Evolutionary conservation across 805 yeast genomes (phyloP).

Genomic region (Kazachstania martiniae): DNA sequence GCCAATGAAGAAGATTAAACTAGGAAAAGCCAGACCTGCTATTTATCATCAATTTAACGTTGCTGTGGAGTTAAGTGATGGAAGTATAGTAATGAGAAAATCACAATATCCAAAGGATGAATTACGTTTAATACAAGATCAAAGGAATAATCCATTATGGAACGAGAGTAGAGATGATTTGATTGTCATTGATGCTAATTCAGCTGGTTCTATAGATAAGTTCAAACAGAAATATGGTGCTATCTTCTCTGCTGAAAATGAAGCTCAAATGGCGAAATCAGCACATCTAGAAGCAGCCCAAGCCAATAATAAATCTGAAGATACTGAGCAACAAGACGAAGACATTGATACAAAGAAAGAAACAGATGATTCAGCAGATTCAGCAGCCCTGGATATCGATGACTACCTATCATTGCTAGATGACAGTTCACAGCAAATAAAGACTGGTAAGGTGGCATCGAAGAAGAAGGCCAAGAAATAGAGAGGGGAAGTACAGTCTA

Average conservation of each 20-base stretch:
- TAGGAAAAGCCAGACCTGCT: conserved; percentile 90
- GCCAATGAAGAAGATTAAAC: conserved; percentile 54
- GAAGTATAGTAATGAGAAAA: conserved; percentile 74
- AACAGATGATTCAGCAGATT: conserved; percentile 3
- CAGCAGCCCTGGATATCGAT: conserved; percentile 19
- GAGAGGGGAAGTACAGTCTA: too few relatives aligned
- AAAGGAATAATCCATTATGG: conserved; percentile 80
- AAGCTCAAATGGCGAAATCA: conserved; percentile 2
- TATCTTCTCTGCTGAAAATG: conserved; percentile 33
- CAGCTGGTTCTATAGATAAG: conserved; percentile 69
- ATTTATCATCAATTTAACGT: conserved; percentile 86
- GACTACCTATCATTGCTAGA: conserved; percentile 25
- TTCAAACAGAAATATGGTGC: conserved; percentile 56
- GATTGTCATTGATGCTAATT: conserved; percentile 64
- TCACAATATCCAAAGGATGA: conserved; percentile 86
- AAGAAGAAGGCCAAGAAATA: conserved; percentile 13
- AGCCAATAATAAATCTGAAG: conserved; percentile 4
- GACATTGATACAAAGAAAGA: conserved; percentile 3
- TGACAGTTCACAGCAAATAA: conserved; percentile 22
- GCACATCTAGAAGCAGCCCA: too few relatives aligned
- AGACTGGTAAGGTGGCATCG: conserved; percentile 24
- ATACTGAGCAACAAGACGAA: background rate
- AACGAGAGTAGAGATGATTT: conserved; percentile 77
- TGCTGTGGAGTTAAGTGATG: conserved; percentile 84
- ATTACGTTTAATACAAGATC: conserved; percentile 76